Evolutionary conservation across 805 yeast genomes (phyloP).

Genomic region (Candida vaughaniae): DNA sequence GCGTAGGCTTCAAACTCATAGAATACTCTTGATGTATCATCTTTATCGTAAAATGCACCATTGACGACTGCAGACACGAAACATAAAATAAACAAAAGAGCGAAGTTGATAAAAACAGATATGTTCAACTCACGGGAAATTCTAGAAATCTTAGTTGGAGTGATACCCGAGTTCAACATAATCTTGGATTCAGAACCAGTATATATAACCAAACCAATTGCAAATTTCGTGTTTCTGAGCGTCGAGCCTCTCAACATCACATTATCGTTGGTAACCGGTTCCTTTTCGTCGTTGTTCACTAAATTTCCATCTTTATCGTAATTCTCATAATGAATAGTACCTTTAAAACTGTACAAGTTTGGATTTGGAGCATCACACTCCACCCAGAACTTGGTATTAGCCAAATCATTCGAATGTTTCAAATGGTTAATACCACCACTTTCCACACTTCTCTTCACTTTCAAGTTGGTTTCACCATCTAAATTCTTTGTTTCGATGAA

Average conservation of each 20-base stretch:
- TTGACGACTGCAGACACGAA: conserved; percentile 68
- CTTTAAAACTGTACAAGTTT: conserved; percentile 63
- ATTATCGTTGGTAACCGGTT: conserved; percentile 62
- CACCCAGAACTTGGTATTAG: conserved; percentile 55
- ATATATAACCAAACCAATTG: conserved; percentile 67
- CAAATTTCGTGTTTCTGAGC: conserved; percentile 75
- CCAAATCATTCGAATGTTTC: conserved; percentile 58
- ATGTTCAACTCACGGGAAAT: conserved; percentile 65
- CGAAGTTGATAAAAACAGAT: conserved; percentile 64
- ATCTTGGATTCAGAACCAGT: conserved; percentile 78
- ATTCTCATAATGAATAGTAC: conserved; percentile 57
- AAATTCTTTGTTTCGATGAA: conserved; percentile 79
- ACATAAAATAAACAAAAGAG: conserved; percentile 60
- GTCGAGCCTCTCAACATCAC: conserved; percentile 70
- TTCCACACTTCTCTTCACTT: conserved; percentile 52
- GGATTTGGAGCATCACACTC: conserved; percentile 75
- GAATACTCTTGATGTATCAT: conserved; percentile 44
- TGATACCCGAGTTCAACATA: conserved; percentile 73
- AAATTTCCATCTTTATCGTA: conserved; percentile 11
- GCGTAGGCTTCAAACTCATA: conserved; percentile 66
- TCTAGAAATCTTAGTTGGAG: conserved; percentile 71
- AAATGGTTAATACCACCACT: conserved; percentile 49
- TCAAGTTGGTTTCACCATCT: conserved; percentile 82
- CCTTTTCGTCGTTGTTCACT: conserved; percentile 52
- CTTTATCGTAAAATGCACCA: conserved; percentile 56